A percentile compares a stretch with the other conserved stretches of the same genome.
These are phyloP conservation scores for Esteya vermicola DNA, from an alignment of 2,329 filamentous ascomycete genomes.

Conservation along the genomic window DNA sequence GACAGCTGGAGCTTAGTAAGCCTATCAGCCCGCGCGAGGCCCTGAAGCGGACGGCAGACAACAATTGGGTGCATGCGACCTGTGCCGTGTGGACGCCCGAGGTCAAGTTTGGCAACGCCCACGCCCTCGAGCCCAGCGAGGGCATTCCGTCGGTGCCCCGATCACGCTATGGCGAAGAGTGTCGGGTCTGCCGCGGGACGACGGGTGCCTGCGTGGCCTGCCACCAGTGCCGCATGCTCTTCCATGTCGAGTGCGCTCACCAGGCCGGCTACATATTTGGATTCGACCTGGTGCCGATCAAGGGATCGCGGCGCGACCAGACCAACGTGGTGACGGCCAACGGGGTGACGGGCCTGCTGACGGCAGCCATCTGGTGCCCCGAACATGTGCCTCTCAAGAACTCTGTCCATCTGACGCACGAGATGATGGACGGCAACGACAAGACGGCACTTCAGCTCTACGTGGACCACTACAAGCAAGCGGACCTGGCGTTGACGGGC, in stretches of 20 bases:
- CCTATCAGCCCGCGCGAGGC: slow-evolving; percentile 77
- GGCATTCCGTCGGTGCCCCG: slow-evolving; percentile 73
- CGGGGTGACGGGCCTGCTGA: slow-evolving; percentile 67
- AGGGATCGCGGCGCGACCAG: slow-evolving; percentile 73
- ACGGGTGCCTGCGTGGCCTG: slow-evolving; percentile 73
- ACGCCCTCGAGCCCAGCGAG: slow-evolving; percentile 72
- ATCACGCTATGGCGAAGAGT: slow-evolving; percentile 59
- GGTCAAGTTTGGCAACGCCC: slow-evolving; percentile 79
- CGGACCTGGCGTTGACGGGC: slow-evolving; percentile 77
- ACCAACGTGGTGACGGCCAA: slow-evolving; percentile 68
- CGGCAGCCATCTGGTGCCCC: slow-evolving; percentile 83
- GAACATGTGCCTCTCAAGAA: slow-evolving; percentile 65
- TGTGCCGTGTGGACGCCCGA: slow-evolving; percentile 89
- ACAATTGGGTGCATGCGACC: slow-evolving; percentile 95
- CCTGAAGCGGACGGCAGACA: slow-evolving; percentile 84
- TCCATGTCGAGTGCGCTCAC: slow-evolving; percentile 85
- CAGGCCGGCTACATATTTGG: slow-evolving; percentile 71
- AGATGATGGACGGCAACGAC: slow-evolving; percentile 56
- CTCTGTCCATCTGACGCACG: slow-evolving; percentile 64
- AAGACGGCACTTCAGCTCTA: slow-evolving; percentile 74
- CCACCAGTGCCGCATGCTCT: slow-evolving; percentile 53
- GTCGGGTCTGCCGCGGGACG: slow-evolving; percentile 68
- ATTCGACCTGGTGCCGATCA: slow-evolving; percentile 82
- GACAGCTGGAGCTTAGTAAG: slow-evolving; percentile 71
- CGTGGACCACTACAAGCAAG: slow-evolving; percentile 84